phyloP scores from a whole-genome alignment of 148 eudicot genomes.

The Chenopodium formosanum region DNA sequence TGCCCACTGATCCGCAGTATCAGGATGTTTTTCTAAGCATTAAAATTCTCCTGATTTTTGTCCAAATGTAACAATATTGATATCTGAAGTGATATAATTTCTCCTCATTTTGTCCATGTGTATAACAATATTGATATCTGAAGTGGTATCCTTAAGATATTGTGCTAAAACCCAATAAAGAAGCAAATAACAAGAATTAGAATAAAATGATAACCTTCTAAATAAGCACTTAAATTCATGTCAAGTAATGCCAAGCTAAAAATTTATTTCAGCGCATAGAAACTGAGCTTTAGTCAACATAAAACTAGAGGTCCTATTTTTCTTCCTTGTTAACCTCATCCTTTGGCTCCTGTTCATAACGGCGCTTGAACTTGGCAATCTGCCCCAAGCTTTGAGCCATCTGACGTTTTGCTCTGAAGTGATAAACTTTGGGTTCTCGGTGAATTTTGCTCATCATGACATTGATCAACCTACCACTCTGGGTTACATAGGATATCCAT shows the following conservation, averaged over 20 bases:
- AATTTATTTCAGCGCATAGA: constrained; percentile 2
- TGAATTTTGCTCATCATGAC: constrained; percentile 88
- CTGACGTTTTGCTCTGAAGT: constrained; percentile 70
- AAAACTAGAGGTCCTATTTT: constrained; percentile 23
- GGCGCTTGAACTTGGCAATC: constrained; percentile 78
- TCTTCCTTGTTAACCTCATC: constrained; percentile 47
- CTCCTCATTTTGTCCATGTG: neutral
- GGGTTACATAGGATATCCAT: constrained; percentile 71
- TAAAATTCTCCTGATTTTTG: neutral
- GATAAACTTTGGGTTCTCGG: constrained; percentile 77
- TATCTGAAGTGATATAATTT: neutral
- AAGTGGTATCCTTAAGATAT: neutral
- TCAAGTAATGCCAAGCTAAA: neutral
- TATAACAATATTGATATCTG: neutral
- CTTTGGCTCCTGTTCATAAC: constrained; percentile 41
- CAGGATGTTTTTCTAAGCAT: neutral
- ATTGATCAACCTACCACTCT: constrained; percentile 58
- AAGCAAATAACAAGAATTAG: neutral
- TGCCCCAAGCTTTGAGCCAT: constrained; percentile 77
- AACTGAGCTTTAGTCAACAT: neutral
- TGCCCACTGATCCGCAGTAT: neutral
- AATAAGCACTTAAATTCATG: neutral
- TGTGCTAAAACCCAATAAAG: neutral
- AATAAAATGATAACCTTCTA: neutral
- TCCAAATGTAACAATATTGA: neutral